phyloP scores from a whole-genome alignment of 2,329 filamentous ascomycete genomes.

The Tetracladium maxilliforme region DNA sequence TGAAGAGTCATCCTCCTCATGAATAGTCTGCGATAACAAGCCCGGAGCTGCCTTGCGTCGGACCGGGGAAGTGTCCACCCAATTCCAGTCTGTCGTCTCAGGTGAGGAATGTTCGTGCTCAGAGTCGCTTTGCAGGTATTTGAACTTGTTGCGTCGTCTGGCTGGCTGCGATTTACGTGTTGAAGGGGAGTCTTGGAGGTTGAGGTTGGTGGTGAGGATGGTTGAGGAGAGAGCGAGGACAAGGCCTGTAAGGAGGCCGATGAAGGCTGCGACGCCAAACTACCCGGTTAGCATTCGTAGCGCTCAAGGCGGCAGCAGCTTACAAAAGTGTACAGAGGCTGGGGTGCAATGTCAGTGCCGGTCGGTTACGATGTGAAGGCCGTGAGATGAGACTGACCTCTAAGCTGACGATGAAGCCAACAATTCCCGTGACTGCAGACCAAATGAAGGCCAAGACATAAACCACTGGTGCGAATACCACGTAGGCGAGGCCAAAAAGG shows the following conservation, averaged over 20 bases:
- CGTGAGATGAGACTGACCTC: too few species aligned
- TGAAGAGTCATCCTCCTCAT: conserved; percentile 55
- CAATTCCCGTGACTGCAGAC: too few species aligned
- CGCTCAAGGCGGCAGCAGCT: conserved; percentile 15
- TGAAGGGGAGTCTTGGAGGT: conserved; percentile 15
- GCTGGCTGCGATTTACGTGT: conserved; percentile 5
- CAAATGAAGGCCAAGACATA: too few species aligned
- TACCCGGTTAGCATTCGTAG: conserved; percentile 40
- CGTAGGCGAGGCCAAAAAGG: too few species aligned
- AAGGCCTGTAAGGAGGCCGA: conserved; percentile 51
- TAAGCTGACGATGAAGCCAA: too few species aligned
- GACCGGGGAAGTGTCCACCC: conserved; percentile 10
- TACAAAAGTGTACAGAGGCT: too few species aligned
- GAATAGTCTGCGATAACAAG: conserved; percentile 50
- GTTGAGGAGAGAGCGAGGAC: conserved; percentile 40
- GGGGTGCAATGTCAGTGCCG: too few species aligned
- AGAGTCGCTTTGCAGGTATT: conserved; percentile 1
- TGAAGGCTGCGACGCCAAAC: conserved; percentile 49
- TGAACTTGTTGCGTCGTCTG: conserved; percentile 4
- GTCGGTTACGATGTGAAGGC: too few species aligned
- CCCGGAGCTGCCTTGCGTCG: conserved; percentile 18
- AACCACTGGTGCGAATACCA: too few species aligned
- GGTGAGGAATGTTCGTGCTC: background rate
- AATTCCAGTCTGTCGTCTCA: conserved; percentile 5
- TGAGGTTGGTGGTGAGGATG: conserved; percentile 34